Base-by-base conservation (phyloP, 768 basidiomycete genomes). In the Serendipita sp. region DNA sequence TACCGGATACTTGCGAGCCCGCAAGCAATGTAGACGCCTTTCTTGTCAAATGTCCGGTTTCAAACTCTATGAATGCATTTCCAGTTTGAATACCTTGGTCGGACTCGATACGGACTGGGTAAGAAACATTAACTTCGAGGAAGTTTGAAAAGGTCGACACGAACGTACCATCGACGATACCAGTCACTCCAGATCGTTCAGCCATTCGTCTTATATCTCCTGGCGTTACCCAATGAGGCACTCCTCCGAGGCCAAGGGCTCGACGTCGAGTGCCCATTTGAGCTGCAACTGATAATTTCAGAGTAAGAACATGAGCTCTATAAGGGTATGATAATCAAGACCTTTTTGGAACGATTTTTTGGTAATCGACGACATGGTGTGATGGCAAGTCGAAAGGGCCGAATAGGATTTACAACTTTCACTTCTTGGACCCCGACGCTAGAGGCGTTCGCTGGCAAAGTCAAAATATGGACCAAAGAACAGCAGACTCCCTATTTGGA, bases 181-280 rank as follows among this genome's bases (percentile, higher is more conserved):
- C 55, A 23, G 4, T 37, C 36, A 34, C 55, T 27, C 36, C 36
- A 33, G 27, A 10, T 11, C 55, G 55, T 60, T 60, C 55, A 27
- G 55, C 55, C 55, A 60, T 60, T 60, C 55, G 4, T 60, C 55
- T 4, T 4, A 60, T 37, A 29, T 60, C 55, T 33, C 36, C 55
- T 60, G 55, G 55, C 34, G 55, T 60, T n/a, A 33, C 55, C 55
- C 55, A 60, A 34, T 60, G 55, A 8, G 55, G 55, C 10, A 60
- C 36, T n/a, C 55, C 55, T 33, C 34, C 55, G 8, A 60, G 33
- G 29, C 36, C 8, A 23, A 60, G 55, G 11, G 55, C 55, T 4
- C 55, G 55, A 18, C 34, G 55, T 60, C 55, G 55, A 27, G 55
- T 60, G 27, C 36, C 36, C 18, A 60, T 60, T 31, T 31, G 16